Percentiles rank a stretch among this genome's conserved stretches.
These are phyloP conservation scores for Trichoderma pleuroti DNA, from an alignment of 2,329 filamentous ascomycete species.

Conservation along the genomic window DNA sequence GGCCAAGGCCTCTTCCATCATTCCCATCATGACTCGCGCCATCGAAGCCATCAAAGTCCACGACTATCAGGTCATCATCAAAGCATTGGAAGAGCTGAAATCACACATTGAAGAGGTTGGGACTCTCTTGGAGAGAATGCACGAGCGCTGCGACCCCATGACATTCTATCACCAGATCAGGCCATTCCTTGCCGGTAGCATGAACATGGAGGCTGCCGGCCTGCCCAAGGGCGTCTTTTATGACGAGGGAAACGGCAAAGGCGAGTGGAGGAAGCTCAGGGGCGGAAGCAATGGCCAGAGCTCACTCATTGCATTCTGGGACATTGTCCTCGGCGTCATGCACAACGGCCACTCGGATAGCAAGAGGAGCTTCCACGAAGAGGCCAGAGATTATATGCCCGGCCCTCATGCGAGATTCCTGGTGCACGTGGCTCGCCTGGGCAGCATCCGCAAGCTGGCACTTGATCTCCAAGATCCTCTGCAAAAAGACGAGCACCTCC, in stretches of 20 bases:
- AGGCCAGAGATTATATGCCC: constrained; percentile 90
- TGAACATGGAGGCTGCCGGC: constrained; percentile 84
- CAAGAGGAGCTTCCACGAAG: constrained; percentile 46
- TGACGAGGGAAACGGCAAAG: constrained; percentile 65
- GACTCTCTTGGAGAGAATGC: constrained; percentile 72
- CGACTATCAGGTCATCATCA: constrained; percentile 58
- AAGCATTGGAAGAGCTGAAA: constrained; percentile 62
- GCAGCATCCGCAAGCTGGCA: constrained; percentile 72
- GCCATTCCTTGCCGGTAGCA: constrained; percentile 84
- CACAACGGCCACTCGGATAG: constrained; percentile 49
- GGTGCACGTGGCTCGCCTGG: constrained; percentile 61
- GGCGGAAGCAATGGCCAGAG: constrained; percentile 93
- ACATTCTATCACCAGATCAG: constrained; percentile 87
- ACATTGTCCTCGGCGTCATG: constrained; percentile 78
- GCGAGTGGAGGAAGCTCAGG: constrained; percentile 71
- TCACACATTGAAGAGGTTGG: constrained; percentile 66
- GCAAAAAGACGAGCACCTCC: constrained; percentile 47
- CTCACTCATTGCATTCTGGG: constrained; percentile 89
- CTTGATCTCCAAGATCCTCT: constrained; percentile 46
- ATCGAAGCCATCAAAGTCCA: constrained; percentile 63
- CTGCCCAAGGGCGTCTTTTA: constrained; percentile 82
- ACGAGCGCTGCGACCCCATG: constrained; percentile 81
- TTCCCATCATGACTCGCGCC: constrained; percentile 74
- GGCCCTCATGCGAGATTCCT: constrained; percentile 78
- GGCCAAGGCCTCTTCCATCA: constrained; percentile 68